Conservation (phyloP, 352 stramenopile genomes). For the Phytophthora cryptogea region DNA sequence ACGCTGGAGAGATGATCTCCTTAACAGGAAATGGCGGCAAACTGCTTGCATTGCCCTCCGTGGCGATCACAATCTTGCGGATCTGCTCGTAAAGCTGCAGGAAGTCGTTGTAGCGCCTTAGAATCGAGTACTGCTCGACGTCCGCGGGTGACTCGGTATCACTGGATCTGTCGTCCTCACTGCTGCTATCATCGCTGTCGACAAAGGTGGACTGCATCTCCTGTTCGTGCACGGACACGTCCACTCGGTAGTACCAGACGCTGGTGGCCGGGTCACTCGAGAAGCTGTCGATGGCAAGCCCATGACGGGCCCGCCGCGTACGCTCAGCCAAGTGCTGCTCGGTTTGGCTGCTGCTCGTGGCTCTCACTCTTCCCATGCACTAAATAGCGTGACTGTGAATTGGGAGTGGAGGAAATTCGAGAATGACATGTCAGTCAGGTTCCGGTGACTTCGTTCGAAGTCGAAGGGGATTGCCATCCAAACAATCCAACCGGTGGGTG, state of each 20-base stretch:
- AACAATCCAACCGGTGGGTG: conserved; percentile 7
- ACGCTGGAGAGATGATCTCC: conserved; percentile 48
- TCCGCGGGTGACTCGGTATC: conserved; percentile 21
- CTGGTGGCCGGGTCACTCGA: conserved; percentile 42
- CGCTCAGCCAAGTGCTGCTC: conserved; percentile 13
- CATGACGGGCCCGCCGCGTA: conserved; percentile 26
- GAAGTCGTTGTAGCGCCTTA: conserved; percentile 74
- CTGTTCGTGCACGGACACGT: conserved; percentile 44
- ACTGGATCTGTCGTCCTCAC: conserved; percentile 28
- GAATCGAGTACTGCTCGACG: conserved; percentile 61
- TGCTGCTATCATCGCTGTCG: conserved; percentile 14
- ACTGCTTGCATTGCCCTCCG: conserved; percentile 17
- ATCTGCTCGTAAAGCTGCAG: conserved; percentile 57
- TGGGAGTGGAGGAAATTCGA: conserved; percentile 9
- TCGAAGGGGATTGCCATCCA: conserved; percentile 6
- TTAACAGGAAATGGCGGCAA: conserved; percentile 61
- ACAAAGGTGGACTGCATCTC: conserved; percentile 23
- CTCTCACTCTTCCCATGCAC: conserved; percentile 26
- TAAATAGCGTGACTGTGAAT: not conserved
- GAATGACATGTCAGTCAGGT: conserved; percentile 9
- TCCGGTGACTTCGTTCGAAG: not conserved
- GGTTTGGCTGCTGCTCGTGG: conserved; percentile 16
- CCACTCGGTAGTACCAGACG: conserved; percentile 77
- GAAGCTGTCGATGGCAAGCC: conserved; percentile 56
- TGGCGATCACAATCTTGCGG: conserved; percentile 22